Base-by-base conservation (phyloP, 2,329 filamentous ascomycete genomes). In the Ceratocystis diversiconidia region DNA sequence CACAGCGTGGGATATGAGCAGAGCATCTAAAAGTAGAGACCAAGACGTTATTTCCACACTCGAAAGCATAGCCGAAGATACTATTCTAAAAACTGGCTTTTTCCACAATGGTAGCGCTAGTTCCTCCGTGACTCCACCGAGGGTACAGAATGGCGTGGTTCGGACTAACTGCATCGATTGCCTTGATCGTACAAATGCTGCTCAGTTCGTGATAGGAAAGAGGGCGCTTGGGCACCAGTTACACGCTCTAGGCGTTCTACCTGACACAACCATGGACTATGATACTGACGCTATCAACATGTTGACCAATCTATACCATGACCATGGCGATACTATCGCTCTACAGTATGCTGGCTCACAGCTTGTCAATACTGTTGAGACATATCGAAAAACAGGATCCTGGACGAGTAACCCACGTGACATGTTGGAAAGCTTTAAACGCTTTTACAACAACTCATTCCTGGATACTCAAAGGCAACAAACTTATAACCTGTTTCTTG, bases 401-500 rank as follows among this genome's bases (percentile, higher is more conserved):
- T 99, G 94, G 94, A 95, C 91, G 28, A 96, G 90, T 71, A 91
- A 96, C 74, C 96, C 92, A 1, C 84, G 94, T 70, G 94, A 99
- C 74, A 97, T 99, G 92, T 92, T 99, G 25, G 94, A 99, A 76
- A 96, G 90, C 74, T 96, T 99, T 79, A 99, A 97, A 75, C 85
- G 94, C 32, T 99, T 97, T 74, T 99, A 99, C 75, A 96, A 97
- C 76, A 99, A 99, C 73, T 95, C 92, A 0, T 99, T 99, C 73
- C 82, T 99, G 7, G 94, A 99, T 74, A 92, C 88, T n/a, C 94
- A 99, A 73, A 85, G 94, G 41, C 94, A 99, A 75, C 94, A 99
- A 75, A 94, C 94, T 0, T 97, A 97, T 75, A 99, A 99, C 70
- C 79, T 99, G 8, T 99, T 99, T 72, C 81, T 99, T 1, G 94